Evolutionary conservation across 2,329 filamentous ascomycete species (phyloP), one percentile per base, ranked within the genome.

Genomic region (Cadophora sp.): DNA sequence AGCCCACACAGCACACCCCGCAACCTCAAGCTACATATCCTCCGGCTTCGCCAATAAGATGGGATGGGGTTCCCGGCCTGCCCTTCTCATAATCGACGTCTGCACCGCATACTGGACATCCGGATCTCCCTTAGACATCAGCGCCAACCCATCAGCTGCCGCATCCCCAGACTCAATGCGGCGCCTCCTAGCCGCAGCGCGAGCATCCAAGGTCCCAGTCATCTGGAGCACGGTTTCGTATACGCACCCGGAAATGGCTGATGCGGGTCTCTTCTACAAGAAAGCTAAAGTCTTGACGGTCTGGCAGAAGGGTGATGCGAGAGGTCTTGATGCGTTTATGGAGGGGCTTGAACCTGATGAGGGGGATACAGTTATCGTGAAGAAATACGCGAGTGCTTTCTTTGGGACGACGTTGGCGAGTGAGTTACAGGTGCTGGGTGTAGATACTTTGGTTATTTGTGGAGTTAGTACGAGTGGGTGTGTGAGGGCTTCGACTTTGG

Each of bases 381-480:
- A 30, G 27, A 30, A 30, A 30, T 30, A 30, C 27, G 27, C 27
- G 27, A 30, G 27, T 30, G 27, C 27, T 1, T 83, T 83, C 72
- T 82, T 83, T 66, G 81, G 80, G 16, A 83, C 82, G 27, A 77
- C 80, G 7, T 76, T 83, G 47, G 77, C 77, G 27, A 79, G 79
- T 1, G 76, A 81, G 47, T 75, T 83, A 41, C 76, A 77, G 22
- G 67, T 80, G 5, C 73, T 77, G 59, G 76, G 76, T 33, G 74
- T 81, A n/a, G 81, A 83, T 67, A 82, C 80, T 7, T 71, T 82
- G 24, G 80, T 83, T 7, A 74, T 84, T 18, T 82, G 81, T 68
- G 82, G 82, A 20, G 81, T 83, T 50, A 82, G 81, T 73, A 83
- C 81, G 16, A 80, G 78, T 66, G 82, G 82, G 0, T 83, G 82